phyloP scores from a whole-genome alignment of 2,329 filamentous ascomycete genomes.

The Aspergillus pseudoglaucus region DNA sequence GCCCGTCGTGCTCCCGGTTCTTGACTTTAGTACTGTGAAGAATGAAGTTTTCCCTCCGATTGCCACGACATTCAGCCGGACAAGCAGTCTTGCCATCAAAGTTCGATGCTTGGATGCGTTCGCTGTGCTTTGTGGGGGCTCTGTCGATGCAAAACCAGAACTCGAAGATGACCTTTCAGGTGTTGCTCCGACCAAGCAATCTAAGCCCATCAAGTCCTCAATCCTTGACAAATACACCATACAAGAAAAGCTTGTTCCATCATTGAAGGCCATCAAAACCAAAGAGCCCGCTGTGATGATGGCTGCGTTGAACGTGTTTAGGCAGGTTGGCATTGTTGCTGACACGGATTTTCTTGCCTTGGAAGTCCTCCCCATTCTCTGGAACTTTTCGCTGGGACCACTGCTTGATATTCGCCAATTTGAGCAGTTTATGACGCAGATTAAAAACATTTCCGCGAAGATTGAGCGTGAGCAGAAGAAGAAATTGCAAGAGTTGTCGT shows the following conservation, averaged over 20 bases:
- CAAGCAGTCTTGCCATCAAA: slow-evolving; percentile 90
- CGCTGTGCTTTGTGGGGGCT: slow-evolving; percentile 78
- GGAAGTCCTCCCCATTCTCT: slow-evolving; percentile 82
- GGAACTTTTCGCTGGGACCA: slow-evolving; percentile 86
- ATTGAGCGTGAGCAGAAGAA: slow-evolving; percentile 85
- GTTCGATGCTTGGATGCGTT: slow-evolving; percentile 87
- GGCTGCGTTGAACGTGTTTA: slow-evolving; percentile 77
- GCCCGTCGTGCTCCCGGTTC: slow-evolving; percentile 71
- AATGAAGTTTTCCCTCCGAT: slow-evolving; percentile 94
- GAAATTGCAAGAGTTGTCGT: slow-evolving; percentile 78
- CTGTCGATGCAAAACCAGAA: slow-evolving; percentile 41
- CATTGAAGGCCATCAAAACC: slow-evolving; percentile 89
- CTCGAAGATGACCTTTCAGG: slow-evolving; percentile 69
- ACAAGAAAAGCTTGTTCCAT: slow-evolving; percentile 90
- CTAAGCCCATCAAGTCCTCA: slow-evolving; percentile 61
- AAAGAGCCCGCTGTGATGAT: slow-evolving; percentile 98
- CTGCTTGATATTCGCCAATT: slow-evolving; percentile 84
- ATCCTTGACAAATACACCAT: slow-evolving; percentile 97
- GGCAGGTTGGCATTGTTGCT: slow-evolving; percentile 71
- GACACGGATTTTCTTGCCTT: slow-evolving; percentile 89
- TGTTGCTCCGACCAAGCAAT: slow-evolving; percentile 44
- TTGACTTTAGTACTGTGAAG: slow-evolving; percentile 96
- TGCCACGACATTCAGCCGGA: slow-evolving; percentile 83
- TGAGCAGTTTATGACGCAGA: slow-evolving; percentile 79
- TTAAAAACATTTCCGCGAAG: slow-evolving; percentile 68